Base-by-base conservation (phyloP, 1,139 yeast species). In the Yarrowia galli region DNA sequence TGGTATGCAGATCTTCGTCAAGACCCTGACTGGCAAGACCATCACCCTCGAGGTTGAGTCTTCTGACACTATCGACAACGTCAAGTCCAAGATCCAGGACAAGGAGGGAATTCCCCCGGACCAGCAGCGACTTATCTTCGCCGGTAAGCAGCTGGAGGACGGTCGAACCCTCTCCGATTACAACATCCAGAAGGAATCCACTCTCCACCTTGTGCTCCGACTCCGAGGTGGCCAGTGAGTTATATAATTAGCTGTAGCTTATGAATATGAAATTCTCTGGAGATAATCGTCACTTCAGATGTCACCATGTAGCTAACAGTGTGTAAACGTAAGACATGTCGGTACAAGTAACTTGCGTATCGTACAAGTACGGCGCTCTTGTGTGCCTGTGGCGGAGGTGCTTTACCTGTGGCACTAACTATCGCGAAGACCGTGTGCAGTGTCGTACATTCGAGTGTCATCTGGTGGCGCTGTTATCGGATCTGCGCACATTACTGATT, bases 21-120 rank as follows among this genome's bases (percentile, higher is more conserved):
- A 89, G 85, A 89, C 95, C 80, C 83, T 89, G 81, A 89, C 95
- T 75, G 95, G 95, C 81, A 89, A 89, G 87, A 89, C 93, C 80
- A 89, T 89, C 80, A 89, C 95, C 78, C 85, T 89, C 76, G 93
- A 89, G 83, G 95, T 89, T 75, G 93, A 89, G 82, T 88, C 93
- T 75, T 88, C 92, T 70, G 95, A 89, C 85, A 89, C 93, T 77
- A 89, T 89, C 78, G 93, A 89, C 84, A 89, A 89, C 76, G 93
- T 89, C 83, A 89, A 89, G 85, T 83, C 91, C 74, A 89, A 89
- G 86, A 89, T 89, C 76, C 95, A 89, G 82, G 95, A 89, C 83
- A 89, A 89, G 85, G 95, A 89, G 81, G 95, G 95, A 77, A 89
- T 89, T 75, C 95, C 93, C 78, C 93, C 93, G 78, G 95, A 89